Percentiles rank a stretch among this genome's conserved stretches.
Conservation (phyloP, 129 eudicot species). For the Scalesia atractyloides region DNA sequence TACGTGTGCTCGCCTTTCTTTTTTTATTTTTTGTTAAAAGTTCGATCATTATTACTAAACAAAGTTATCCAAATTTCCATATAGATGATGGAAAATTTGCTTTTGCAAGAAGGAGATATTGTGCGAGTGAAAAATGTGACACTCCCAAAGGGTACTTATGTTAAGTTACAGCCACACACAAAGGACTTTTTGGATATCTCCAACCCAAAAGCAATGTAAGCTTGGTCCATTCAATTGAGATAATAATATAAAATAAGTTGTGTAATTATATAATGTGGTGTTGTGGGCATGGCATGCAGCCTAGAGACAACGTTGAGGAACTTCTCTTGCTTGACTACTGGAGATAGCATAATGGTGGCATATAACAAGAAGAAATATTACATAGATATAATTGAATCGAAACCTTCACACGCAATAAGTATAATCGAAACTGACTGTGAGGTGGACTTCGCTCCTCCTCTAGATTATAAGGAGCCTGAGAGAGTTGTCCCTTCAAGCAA, state of each 20-base stretch:
- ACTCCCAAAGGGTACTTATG: constrained; percentile 92
- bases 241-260: not conserved
- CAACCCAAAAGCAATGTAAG: constrained; percentile 79
- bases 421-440: constrained; percentile 98
- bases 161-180: constrained; percentile 90
- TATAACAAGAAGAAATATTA: constrained; percentile 87
- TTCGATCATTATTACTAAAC: not conserved
- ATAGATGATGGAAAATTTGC: constrained; percentile 95
- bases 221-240: not conserved
- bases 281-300: constrained; percentile 49
- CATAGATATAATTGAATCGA: constrained; percentile 86
- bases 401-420: constrained; percentile 81
- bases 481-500: constrained; percentile 56
- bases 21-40: not conserved
- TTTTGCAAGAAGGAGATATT: constrained; percentile 84
- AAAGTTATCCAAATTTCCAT: not conserved
- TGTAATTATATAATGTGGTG: not conserved
- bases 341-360: constrained; percentile 96
- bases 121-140: constrained; percentile 79
- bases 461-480: constrained; percentile 93
- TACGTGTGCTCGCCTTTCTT: constrained; percentile 26
- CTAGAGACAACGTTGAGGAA: constrained; percentile 96
- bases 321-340: constrained; percentile 94
- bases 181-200: constrained; percentile 89
- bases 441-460: constrained; percentile 98